Conservation (phyloP, 331 rosid genomes). For the Quercus tomentella region DNA sequence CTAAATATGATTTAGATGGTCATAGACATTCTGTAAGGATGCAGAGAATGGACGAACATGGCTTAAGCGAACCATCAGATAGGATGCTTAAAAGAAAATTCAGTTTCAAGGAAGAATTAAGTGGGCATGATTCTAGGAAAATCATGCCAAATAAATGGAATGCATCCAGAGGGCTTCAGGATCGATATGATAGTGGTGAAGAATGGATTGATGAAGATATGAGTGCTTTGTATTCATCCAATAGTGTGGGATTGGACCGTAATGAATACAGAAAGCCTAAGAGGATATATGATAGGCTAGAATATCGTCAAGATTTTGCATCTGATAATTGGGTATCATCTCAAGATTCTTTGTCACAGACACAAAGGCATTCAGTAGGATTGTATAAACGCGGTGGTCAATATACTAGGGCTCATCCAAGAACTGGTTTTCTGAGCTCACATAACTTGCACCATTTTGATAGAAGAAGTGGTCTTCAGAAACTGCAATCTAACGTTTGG, state of each 20-base stretch:
- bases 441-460: slow-evolving; percentile 44
- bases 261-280: slow-evolving; percentile 40
- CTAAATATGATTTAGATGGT: slow-evolving; percentile 45
- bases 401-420: slow-evolving; percentile 47
- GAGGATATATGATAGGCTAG: slow-evolving; percentile 37
- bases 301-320: slow-evolving; percentile 34
- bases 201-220: slow-evolving; percentile 62
- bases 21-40: slow-evolving; percentile 40
- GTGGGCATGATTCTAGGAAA: slow-evolving; percentile 37
- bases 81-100: slow-evolving; percentile 58
- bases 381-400: slow-evolving; percentile 42
- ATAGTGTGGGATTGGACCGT: slow-evolving; percentile 40
- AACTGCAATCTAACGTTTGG: slow-evolving; percentile 55
- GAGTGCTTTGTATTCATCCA: slow-evolving; percentile 36
- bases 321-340: slow-evolving; percentile 48
- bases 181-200: slow-evolving; percentile 45
- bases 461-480: slow-evolving; percentile 47
- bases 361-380: slow-evolving; percentile 34
- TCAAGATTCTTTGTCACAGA: slow-evolving; percentile 37
- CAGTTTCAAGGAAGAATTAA: slow-evolving; percentile 35
- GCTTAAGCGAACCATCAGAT: slow-evolving; percentile 42
- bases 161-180: slow-evolving; percentile 42
- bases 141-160: slow-evolving; percentile 42
- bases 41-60: slow-evolving; percentile 41
- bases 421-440: slow-evolving; percentile 50